Base-by-base conservation (phyloP, 345 rosid genomes). In the Salix koriyanagi region DNA sequence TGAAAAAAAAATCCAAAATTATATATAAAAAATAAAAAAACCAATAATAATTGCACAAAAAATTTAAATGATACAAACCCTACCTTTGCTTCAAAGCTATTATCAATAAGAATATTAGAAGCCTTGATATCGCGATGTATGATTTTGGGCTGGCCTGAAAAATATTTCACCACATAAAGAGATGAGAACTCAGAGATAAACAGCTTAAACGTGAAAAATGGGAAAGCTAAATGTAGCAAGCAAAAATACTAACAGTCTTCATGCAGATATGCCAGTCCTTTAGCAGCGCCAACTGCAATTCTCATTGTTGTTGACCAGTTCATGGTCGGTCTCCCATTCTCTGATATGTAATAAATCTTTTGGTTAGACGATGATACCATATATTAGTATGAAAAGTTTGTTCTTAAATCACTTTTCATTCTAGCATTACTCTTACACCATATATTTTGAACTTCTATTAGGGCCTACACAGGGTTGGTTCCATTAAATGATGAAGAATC, bases 281-380 rank as follows among this genome's bases (percentile, higher is more conserved):
- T 78, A 11, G 81, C 81, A 5, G 79, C 66, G 28, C 76, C 78
- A 32, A 70, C 10, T n/a, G 81, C 76, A 36, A 78, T 70, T 65
- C 66, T 74, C 78, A 77, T 73, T 44, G 76, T 44, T 5, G 66
- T 71, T 54, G 77, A 69, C 76, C 81, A 82, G 48, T 36, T 60
- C 69, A 82, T 77, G 48, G 71, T 73, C 36, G 73, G 81, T 42
- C 91, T 80, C 8, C 79, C 93, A 81, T 91, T 87, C 76, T 91
- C 98, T 94, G 82, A 73, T 84, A 76, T 39, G 26, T 28, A 60
- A 30, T 72, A 41, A 39, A 41, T 69, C 37, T 36, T 73, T 36
- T 48, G 28, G 44, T 73, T 44, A 77, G 72, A 83, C 73, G 39
- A 72, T 21, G 18, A 25, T 12, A 48, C 52, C 65, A 75, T n/a